phyloP scores from a whole-genome alignment of 495 filamentous ascomycete genomes.

The Aspergillus leporis region DNA sequence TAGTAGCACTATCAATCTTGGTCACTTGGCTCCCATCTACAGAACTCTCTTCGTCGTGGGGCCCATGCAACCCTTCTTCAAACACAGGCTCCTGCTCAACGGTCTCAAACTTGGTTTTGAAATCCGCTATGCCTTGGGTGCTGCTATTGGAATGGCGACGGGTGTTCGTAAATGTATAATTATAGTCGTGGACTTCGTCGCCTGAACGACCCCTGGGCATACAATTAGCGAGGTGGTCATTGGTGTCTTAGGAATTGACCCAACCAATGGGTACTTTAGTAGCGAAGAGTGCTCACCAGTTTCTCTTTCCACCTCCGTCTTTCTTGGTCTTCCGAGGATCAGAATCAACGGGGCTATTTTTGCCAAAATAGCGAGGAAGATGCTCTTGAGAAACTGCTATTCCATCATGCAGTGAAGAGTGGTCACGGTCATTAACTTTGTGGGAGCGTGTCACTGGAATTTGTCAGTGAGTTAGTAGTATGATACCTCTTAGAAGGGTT shows the following conservation, averaged over 20 bases:
- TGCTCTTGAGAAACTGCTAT: conserved; percentile 65
- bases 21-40: conserved; percentile 16
- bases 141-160: conserved; percentile 93
- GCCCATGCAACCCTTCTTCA: conserved; percentile 76
- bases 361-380: conserved; percentile 89
- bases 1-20: conserved; percentile 30
- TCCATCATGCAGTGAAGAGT: conserved; percentile 66
- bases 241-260: neutral
- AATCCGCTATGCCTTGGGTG: conserved; percentile 62
- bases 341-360: conserved; percentile 75
- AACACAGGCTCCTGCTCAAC: conserved; percentile 83
- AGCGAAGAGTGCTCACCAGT: conserved; percentile 66
- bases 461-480: no score
- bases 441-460: conserved; percentile 86
- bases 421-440: conserved; percentile 88
- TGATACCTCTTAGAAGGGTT: no score
- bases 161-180: conserved; percentile 78
- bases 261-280: neutral
- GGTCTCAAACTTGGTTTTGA: conserved; percentile 90
- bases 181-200: conserved; percentile 77
- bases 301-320: conserved; percentile 88
- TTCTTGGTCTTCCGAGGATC: conserved; percentile 96
- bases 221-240: conserved; percentile 10
- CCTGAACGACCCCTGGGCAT: conserved; percentile 73
- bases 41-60: conserved; percentile 34